These are phyloP conservation scores for Petunia hybrid DNA, from an alignment of 305 asterid species.

Conservation along the genomic window DNA sequence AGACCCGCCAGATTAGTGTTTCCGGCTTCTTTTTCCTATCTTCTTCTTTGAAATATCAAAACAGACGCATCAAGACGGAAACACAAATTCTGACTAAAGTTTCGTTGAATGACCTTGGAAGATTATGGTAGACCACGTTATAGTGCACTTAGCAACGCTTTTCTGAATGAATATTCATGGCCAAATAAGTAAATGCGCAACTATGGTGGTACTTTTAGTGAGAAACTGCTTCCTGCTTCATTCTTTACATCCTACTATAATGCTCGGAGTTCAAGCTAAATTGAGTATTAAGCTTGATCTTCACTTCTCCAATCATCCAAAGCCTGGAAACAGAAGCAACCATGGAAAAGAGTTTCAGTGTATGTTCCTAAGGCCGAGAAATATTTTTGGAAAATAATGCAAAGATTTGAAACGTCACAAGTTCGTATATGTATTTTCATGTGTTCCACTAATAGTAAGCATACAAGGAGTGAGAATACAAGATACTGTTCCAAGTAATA, in stretches of 20 bases:
- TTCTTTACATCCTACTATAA: conserved; percentile 16
- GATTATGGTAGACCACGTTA: not conserved
- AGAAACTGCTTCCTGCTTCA: conserved; percentile 4
- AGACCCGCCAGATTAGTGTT: not conserved
- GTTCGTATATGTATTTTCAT: not conserved
- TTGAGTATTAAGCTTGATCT: not conserved
- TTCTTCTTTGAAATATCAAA: conserved; percentile 1
- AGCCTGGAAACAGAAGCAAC: not conserved
- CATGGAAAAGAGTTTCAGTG: not conserved
- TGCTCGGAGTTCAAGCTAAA: not conserved
- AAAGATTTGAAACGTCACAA: not conserved
- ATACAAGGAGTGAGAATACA: no score
- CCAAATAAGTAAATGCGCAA: not conserved
- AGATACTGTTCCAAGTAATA: not conserved
- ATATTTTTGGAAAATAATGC: not conserved
- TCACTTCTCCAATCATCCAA: not conserved
- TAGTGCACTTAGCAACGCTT: not conserved
- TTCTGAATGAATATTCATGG: not conserved
- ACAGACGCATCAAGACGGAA: not conserved
- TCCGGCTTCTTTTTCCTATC: not conserved
- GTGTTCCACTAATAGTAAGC: not conserved
- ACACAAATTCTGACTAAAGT: not conserved
- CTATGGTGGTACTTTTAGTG: not conserved
- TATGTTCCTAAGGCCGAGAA: not conserved
- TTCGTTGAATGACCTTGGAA: not conserved